These are phyloP conservation scores for Collybia sp. DNA, from an alignment of 768 basidiomycete species.

Conservation along the genomic window DNA sequence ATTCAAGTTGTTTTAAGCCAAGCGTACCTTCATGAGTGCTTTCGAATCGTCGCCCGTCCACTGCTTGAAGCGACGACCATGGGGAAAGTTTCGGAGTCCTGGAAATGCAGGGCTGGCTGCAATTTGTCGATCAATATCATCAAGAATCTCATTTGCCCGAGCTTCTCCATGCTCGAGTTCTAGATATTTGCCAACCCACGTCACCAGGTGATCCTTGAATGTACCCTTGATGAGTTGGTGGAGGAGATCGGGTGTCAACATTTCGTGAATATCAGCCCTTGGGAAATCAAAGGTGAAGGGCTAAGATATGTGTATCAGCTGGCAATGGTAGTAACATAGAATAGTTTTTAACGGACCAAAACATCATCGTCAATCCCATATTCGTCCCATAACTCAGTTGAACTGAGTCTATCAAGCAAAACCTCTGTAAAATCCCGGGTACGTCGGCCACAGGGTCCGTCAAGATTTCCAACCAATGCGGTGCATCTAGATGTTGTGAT, in stretches of 20 bases:
- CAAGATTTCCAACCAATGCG: neutral
- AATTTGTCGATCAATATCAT: slow-evolving; percentile 21
- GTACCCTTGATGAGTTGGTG: slow-evolving; percentile 29
- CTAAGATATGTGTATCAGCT: slow-evolving; percentile 14
- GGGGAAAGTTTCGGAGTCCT: neutral
- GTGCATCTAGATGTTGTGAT: slow-evolving; percentile 1
- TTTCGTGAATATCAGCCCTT: slow-evolving; percentile 21
- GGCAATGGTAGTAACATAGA: neutral
- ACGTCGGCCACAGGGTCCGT: slow-evolving; percentile 2
- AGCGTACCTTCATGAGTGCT: neutral
- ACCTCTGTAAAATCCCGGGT: slow-evolving; percentile 7
- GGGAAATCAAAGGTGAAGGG: slow-evolving; percentile 19
- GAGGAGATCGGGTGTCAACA: slow-evolving; percentile 19
- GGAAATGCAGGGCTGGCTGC: neutral
- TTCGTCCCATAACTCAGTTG: slow-evolving; percentile 14
- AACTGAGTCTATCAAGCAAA: slow-evolving; percentile 8
- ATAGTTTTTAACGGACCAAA: slow-evolving; percentile 3
- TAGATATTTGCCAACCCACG: slow-evolving; percentile 23
- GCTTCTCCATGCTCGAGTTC: slow-evolving; percentile 6
- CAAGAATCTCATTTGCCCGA: slow-evolving; percentile 14
- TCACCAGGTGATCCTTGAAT: slow-evolving; percentile 30
- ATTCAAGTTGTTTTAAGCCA: neutral
- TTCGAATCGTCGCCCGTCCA: slow-evolving; percentile 1
- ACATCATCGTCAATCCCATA: slow-evolving; percentile 18
- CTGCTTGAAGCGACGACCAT: slow-evolving; percentile 1